These are phyloP conservation scores for Wallacemonas collosoma DNA, from an alignment of 208 protist genomes.

Conservation along the genomic window DNA sequence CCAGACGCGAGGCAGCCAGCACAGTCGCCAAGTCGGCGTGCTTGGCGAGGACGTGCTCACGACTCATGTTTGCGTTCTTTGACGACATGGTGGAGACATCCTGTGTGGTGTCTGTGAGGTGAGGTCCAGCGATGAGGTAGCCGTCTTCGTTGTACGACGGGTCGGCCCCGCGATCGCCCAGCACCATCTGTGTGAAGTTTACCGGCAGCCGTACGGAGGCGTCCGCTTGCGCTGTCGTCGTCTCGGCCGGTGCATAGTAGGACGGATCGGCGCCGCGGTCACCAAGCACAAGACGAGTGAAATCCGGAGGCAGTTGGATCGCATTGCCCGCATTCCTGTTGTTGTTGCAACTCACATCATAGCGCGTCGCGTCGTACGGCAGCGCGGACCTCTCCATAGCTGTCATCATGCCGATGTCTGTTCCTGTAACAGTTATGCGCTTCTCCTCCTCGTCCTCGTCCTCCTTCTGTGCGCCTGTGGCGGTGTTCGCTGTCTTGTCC, in stretches of 20 bases:
- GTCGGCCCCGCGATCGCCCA: slow-evolving; percentile 1
- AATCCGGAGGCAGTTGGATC: too few species aligned
- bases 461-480: too few species aligned
- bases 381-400: not conserved
- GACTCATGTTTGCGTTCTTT: not conserved
- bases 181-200: not conserved
- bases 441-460: too few species aligned
- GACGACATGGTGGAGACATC: not conserved
- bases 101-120: not conserved
- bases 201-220: not conserved
- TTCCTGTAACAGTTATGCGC: too few species aligned
- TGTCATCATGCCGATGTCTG: too few species aligned
- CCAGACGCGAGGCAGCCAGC: slow-evolving; percentile 21
- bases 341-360: not conserved
- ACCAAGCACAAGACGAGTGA: too few species aligned
- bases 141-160: not conserved
- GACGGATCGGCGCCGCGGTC: too few species aligned
- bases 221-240: too few species aligned
- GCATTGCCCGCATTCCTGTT: not conserved
- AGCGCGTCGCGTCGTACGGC: slow-evolving; percentile 6
- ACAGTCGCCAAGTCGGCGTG: slow-evolving; percentile 22
- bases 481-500: too few species aligned
- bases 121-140: not conserved
- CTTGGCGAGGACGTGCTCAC: slow-evolving; percentile 23
- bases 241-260: too few species aligned